Evolutionary conservation across 768 basidiomycete species (phyloP), one percentile per base, ranked within the genome.

Genomic region (Brasilioporus rufonigricans): DNA sequence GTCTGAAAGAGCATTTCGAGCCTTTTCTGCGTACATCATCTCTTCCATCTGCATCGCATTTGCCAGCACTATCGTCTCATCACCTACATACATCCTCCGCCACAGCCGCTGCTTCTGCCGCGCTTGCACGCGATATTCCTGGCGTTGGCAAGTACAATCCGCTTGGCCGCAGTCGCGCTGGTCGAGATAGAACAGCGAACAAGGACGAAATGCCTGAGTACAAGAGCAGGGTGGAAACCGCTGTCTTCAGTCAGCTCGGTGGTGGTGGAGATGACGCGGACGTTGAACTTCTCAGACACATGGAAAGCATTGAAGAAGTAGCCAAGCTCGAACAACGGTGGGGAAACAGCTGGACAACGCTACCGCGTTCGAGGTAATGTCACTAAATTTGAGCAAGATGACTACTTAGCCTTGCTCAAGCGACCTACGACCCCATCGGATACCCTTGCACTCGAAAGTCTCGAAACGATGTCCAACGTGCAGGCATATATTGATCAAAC

Each of bases 401-500:
- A 11, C 46, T 16, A 46, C 55, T 58, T 12, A 57, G 45, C 35
- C 10, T 23, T 44, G 43, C 49, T 53, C 18, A 69, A 95, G 92
- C 31, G 88, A 94, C 39, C 78, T 95, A 13, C 84, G 83, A 67
- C 97, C 97, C 0, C 77, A 91, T 44, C 89, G 97, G 31, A 91
- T 98, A 61, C 94, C 93, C 1, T 78, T 99, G 1, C 92, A 90
- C 60, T 91, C 93, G 0, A 98, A 98, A 71, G 84, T 89, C 49
- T 93, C 94, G 4, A 98, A 98, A 73, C 91, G 97, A 5, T 99
- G 97, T 74, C 88, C 93, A 14, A 80, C 79, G 2, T 99, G 97
- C 68, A 86, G 91, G 18, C 96, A 98, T 71, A 97, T 98, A 62
- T 82, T 99, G 58, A 97, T 98, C 73, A 97, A 98, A 69, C 97